Conservation (phyloP, 2,329 filamentous ascomycete genomes). For the Aspergillus japonicus region DNA sequence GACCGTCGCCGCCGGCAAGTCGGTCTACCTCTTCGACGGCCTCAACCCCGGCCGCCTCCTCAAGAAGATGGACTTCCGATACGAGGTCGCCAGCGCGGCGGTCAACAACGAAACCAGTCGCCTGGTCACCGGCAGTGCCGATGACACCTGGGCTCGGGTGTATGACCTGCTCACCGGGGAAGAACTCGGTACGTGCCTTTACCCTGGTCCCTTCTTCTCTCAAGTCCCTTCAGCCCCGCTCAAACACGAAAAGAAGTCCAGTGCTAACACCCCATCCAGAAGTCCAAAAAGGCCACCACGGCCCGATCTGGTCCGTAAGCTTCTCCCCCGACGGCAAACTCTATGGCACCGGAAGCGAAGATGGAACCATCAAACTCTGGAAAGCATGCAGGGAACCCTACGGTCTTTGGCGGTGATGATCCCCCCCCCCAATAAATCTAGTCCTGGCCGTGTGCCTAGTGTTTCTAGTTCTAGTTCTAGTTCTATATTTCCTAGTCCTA, state of each 20-base stretch:
- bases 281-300: slow-evolving; percentile 94
- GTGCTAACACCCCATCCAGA: slow-evolving; percentile 51
- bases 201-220: neutral
- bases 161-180: slow-evolving; percentile 82
- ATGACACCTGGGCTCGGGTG: slow-evolving; percentile 94
- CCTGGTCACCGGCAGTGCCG: slow-evolving; percentile 85
- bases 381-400: slow-evolving; percentile 66
- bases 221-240: neutral
- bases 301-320: slow-evolving; percentile 91
- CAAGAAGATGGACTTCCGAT: slow-evolving; percentile 75
- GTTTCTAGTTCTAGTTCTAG: too few relatives aligned
- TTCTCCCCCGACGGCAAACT: slow-evolving; percentile 95
- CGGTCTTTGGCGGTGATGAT: slow-evolving; percentile 59
- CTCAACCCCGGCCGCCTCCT: slow-evolving; percentile 65
- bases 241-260: neutral
- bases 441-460: too few relatives aligned
- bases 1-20: slow-evolving; percentile 90
- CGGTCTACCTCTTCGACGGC: slow-evolving; percentile 87
- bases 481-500: too few relatives aligned
- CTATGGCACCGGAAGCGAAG: slow-evolving; percentile 94
- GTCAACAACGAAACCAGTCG: slow-evolving; percentile 78
- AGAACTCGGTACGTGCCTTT: slow-evolving; percentile 62
- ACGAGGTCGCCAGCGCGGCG: slow-evolving; percentile 87
- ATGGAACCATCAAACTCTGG: slow-evolving; percentile 94
- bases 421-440: neutral